Base-by-base conservation (phyloP, 345 rosid genomes). In the Brassica incana region DNA sequence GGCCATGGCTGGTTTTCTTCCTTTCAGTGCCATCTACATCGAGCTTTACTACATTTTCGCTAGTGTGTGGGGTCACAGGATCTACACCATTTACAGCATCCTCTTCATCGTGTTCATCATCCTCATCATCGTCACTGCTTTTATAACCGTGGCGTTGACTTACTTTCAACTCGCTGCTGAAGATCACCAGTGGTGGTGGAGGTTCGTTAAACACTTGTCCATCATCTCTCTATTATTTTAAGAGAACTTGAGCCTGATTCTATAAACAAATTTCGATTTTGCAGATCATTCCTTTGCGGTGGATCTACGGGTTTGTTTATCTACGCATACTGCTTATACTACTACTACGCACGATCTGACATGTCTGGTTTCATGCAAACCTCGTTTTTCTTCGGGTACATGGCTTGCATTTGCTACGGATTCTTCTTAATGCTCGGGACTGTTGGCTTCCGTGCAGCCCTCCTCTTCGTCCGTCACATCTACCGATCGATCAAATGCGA, bases 41-140 rank as follows among this genome's bases (percentile, higher is more conserved):
- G 88, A 88, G 74, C 90, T 88, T 4, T 88, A 85, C 85, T 88
- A 88, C 82, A 85, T 87, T 40, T 87, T 88, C 71, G 90, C 92
- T 50, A 88, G 88, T 70, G 88, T 85, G 33, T 88, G 90, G 92
- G 92, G 92, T 78, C 90, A 88, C 85, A 83, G 92, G 83, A 85
- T 88, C 20, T 88, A 88, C 81, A 88, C 92, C 54, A 85, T 85
- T 23, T 88, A 87, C 73, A 88, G 90, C 78, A 85, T 87, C 81
- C 71, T 88, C 38, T 88, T 86, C 56, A 84, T 88, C 5, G 92
- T 88, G 67, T 87, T 88, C 88, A 85, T 88, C 69, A 87, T 88
- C 45, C 90, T 88, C 20, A 65, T 88, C 72, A 87, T 88, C 25
- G 91, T 88, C 81, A 88, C 91, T 29, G 89, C 91, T 71, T 23